A percentile compares a stretch with the other conserved stretches of the same genome.
Conservation (phyloP, 495 filamentous ascomycete species). For the Aspergillus steynii region DNA sequence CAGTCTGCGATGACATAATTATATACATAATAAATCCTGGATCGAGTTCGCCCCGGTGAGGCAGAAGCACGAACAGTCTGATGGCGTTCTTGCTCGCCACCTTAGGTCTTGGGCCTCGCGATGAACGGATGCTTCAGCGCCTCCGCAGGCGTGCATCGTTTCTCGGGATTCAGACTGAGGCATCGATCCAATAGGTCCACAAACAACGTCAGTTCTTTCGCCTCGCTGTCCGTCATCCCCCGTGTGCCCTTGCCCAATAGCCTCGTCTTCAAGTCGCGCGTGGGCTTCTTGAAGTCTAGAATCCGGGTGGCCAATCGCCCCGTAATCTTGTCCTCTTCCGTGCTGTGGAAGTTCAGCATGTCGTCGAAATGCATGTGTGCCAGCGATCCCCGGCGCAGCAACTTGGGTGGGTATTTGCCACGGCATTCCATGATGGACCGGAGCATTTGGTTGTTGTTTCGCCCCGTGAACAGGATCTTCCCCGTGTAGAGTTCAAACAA, state of each 20-base stretch:
- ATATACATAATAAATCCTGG: not conserved
- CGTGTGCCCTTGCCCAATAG: conserved; percentile 71
- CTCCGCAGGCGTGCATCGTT: conserved; percentile 80
- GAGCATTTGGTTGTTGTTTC: conserved; percentile 97
- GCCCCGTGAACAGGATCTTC: conserved; percentile 93
- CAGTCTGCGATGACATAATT: conserved; percentile 5
- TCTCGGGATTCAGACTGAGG: conserved; percentile 88
- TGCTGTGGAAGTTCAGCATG: conserved; percentile 78
- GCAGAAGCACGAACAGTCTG: no score
- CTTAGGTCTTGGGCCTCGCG: conserved; percentile 29
- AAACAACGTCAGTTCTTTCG: conserved; percentile 77
- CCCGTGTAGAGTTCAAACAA: conserved; percentile 96
- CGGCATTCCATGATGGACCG: conserved; percentile 93
- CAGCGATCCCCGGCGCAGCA: conserved; percentile 76
- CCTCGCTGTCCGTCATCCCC: conserved; percentile 68
- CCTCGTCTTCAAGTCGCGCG: conserved; percentile 76
- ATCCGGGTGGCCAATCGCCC: conserved; percentile 74
- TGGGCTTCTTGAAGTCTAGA: conserved; percentile 75
- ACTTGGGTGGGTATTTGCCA: conserved; percentile 85
- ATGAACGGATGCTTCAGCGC: conserved; percentile 89
- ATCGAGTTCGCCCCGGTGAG: not conserved
- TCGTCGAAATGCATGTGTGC: conserved; percentile 82
- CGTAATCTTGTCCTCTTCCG: conserved; percentile 81
- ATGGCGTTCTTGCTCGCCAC: not conserved
- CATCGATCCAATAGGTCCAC: conserved; percentile 85